Evolutionary conservation across 2,329 filamentous ascomycete species (phyloP).

Genomic region (Catunica adiposa): DNA sequence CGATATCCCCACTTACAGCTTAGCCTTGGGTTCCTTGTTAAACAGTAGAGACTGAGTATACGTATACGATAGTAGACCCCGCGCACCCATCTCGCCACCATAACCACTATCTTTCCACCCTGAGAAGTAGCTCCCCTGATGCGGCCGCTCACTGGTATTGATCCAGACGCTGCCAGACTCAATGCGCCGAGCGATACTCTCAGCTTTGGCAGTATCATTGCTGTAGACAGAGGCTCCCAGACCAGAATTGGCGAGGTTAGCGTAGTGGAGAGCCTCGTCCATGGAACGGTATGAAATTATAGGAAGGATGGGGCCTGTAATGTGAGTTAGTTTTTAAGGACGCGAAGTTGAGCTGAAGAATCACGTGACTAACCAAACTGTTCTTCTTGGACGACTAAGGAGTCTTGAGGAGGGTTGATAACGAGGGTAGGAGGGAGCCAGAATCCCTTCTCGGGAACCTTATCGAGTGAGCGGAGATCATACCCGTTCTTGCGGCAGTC

Average conservation of each 20-base stretch:
- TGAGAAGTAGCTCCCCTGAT: slow-evolving; percentile 20
- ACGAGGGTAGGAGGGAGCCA: slow-evolving; percentile 43
- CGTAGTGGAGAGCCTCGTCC: slow-evolving; percentile 39
- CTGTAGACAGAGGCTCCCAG: slow-evolving; percentile 43
- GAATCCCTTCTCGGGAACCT: slow-evolving; percentile 30
- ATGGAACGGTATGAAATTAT: slow-evolving; percentile 45
- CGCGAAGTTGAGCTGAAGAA: background rate
- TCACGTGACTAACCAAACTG: slow-evolving; percentile 26
- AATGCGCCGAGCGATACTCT: slow-evolving; percentile 34
- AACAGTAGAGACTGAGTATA: slow-evolving; percentile 19
- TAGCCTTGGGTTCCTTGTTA: slow-evolving; percentile 4
- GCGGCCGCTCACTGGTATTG: slow-evolving; percentile 26
- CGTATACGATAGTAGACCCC: slow-evolving; percentile 21
- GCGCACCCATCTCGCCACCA: slow-evolving; percentile 23
- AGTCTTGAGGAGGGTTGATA: slow-evolving; percentile 40
- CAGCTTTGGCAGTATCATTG: slow-evolving; percentile 33
- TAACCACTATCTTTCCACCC: slow-evolving; percentile 23
- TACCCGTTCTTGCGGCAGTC: slow-evolving; percentile 40
- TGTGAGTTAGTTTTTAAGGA: background rate
- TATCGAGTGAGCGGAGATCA: slow-evolving; percentile 31
- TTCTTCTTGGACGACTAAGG: slow-evolving; percentile 39
- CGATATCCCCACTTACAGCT: background rate
- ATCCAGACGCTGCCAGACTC: slow-evolving; percentile 45
- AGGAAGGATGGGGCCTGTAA: slow-evolving; percentile 43
- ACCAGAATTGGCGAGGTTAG: slow-evolving; percentile 35